Evolutionary conservation across 1,284 basidiomycete species (phyloP).

Genomic region (Agaricales sp.): DNA sequence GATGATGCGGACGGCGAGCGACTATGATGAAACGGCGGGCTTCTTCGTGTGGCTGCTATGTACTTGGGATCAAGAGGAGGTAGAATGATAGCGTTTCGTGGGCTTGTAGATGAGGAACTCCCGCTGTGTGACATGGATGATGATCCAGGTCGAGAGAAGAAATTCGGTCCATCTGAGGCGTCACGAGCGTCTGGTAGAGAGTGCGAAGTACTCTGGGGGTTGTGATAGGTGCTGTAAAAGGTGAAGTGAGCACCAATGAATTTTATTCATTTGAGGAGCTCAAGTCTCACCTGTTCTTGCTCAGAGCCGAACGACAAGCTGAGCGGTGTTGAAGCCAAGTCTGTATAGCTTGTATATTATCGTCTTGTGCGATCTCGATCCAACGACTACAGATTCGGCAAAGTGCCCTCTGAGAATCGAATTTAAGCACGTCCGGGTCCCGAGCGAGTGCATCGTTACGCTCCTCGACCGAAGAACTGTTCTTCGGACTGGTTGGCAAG

Average conservation of each 20-base stretch:
- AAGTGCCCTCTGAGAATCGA: slow-evolving; percentile 57
- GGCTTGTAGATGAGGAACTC: neutral
- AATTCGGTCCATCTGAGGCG: neutral
- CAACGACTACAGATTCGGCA: slow-evolving; percentile 60
- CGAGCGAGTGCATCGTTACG: slow-evolving; percentile 44
- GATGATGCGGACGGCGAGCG: slow-evolving; percentile 7
- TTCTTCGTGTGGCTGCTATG: neutral
- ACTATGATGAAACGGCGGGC: neutral
- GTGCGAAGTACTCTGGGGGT: neutral
- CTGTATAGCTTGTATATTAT: slow-evolving; percentile 42
- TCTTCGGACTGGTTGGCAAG: slow-evolving; percentile 31
- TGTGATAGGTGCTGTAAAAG: neutral
- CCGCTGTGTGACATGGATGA: neutral
- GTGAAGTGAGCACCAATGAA: neutral
- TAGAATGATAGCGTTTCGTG: neutral
- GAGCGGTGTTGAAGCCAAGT: slow-evolving; percentile 42
- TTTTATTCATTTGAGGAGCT: neutral
- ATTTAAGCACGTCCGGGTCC: slow-evolving; percentile 59
- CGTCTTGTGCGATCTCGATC: slow-evolving; percentile 42
- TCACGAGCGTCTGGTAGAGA: neutral
- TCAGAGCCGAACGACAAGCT: slow-evolving; percentile 23
- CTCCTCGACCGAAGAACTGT: slow-evolving; percentile 47
- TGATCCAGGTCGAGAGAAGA: slow-evolving; percentile 1
- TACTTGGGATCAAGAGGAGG: neutral
- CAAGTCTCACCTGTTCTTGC: neutral